These are phyloP conservation scores for Phaeosphaeriaceae sp. DNA, from an alignment of 2,329 filamentous ascomycete genomes.

Conservation along the genomic window DNA sequence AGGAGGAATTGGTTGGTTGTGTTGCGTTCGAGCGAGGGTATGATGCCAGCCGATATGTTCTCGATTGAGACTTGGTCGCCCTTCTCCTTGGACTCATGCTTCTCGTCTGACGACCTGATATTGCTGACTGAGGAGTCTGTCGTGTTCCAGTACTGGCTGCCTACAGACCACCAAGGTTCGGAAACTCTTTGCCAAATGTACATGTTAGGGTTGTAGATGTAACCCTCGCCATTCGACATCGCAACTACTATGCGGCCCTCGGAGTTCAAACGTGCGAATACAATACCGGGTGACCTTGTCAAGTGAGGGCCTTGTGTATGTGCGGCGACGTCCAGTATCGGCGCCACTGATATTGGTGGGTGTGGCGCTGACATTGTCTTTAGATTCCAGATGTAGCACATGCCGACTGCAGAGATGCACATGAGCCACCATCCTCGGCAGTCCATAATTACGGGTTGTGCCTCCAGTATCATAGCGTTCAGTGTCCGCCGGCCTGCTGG, in stretches of 20 bases:
- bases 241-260: constrained; percentile 87
- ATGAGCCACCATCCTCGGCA: constrained; percentile 88
- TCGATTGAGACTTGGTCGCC: constrained; percentile 60
- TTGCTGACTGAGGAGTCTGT: constrained; percentile 89
- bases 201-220: constrained; percentile 84
- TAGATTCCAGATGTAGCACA: constrained; percentile 94
- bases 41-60: constrained; percentile 85
- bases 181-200: constrained; percentile 94
- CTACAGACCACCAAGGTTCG: constrained; percentile 97
- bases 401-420: constrained; percentile 85
- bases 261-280: constrained; percentile 89
- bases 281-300: constrained; percentile 81
- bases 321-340: constrained; percentile 85
- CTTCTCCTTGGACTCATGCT: constrained; percentile 42
- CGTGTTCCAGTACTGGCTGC: constrained; percentile 98
- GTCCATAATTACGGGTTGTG: constrained; percentile 93
- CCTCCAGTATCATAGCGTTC: constrained; percentile 85
- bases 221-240: constrained; percentile 92
- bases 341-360: constrained; percentile 86
- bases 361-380: constrained; percentile 83
- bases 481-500: constrained; percentile 86
- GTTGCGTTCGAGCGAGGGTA: constrained; percentile 90
- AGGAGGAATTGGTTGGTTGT: constrained; percentile 92
- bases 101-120: constrained; percentile 67
- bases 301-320: constrained; percentile 80